Evolutionary conservation across 768 basidiomycete genomes (phyloP).

Genomic region (Trametes cingulata): DNA sequence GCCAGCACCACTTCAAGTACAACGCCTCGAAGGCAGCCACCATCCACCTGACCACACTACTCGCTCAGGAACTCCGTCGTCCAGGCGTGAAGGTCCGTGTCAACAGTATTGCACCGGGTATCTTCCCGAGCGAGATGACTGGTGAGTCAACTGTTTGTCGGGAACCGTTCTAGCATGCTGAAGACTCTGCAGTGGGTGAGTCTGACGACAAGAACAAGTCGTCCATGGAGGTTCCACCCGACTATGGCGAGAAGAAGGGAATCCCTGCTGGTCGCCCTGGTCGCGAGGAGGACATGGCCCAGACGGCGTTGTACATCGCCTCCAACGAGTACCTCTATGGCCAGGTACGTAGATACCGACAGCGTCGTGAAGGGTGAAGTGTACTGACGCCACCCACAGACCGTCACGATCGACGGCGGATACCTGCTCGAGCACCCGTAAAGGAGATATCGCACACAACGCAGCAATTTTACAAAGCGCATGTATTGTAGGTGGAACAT

Average conservation of each 20-base stretch:
- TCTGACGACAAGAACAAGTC: slow-evolving; percentile 38
- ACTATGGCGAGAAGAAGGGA: slow-evolving; percentile 36
- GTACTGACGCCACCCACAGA: slow-evolving; percentile 6
- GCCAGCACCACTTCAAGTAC: slow-evolving; percentile 47
- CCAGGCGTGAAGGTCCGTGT: slow-evolving; percentile 37
- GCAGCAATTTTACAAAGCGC: background rate
- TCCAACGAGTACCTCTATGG: slow-evolving; percentile 38
- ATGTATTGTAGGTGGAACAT: background rate
- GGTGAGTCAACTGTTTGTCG: slow-evolving; percentile 15
- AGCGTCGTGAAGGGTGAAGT: background rate
- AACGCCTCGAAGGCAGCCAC: slow-evolving; percentile 44
- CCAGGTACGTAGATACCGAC: slow-evolving; percentile 29
- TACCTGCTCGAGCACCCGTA: slow-evolving; percentile 33
- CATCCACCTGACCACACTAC: slow-evolving; percentile 36
- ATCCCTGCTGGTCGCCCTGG: slow-evolving; percentile 39
- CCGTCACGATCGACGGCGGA: slow-evolving; percentile 30
- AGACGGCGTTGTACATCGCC: slow-evolving; percentile 34
- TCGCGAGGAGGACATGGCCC: slow-evolving; percentile 38
- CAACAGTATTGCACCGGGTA: slow-evolving; percentile 38
- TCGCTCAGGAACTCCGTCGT: slow-evolving; percentile 38
- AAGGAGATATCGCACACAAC: background rate
- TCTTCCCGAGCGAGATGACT: slow-evolving; percentile 41
- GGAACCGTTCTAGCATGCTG: background rate
- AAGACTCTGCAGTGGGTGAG: slow-evolving; percentile 17
- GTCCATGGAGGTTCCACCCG: slow-evolving; percentile 28